Conservation (phyloP, 192 early-diverging fungal species). For the Backusella liffmaniae region DNA sequence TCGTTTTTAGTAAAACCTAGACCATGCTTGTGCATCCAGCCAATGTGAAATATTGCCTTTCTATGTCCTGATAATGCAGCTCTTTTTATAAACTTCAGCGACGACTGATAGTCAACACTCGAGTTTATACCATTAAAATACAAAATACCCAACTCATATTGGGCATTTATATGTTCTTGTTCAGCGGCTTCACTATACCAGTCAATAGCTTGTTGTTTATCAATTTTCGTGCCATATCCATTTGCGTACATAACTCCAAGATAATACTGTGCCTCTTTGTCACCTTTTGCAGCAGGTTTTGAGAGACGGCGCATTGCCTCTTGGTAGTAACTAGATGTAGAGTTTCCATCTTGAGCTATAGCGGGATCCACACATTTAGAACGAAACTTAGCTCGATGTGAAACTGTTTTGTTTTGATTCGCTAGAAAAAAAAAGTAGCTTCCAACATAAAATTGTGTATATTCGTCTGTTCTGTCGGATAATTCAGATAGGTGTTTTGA, state of each 20-base stretch:
- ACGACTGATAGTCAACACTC: neutral
- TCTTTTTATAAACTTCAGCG: neutral
- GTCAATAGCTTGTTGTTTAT: neutral
- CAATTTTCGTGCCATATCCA: neutral
- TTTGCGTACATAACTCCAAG: neutral
- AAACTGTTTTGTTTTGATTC: neutral
- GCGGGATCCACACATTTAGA: neutral
- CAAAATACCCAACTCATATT: neutral
- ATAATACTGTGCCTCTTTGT: neutral
- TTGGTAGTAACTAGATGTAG: neutral
- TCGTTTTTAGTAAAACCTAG: neutral
- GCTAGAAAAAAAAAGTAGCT: neutral
- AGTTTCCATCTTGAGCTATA: neutral
- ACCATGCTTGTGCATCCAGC: neutral
- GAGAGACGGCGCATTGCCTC: neutral
- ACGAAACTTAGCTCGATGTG: neutral
- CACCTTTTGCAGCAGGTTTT: neutral
- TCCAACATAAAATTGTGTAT: neutral
- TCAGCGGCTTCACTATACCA: conserved; percentile 11
- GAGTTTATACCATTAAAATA: neutral
- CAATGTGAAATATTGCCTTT: neutral
- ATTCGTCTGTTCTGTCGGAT: too few species aligned
- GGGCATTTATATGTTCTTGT: neutral
- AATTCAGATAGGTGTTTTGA: neutral
- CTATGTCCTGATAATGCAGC: neutral